Evolutionary conservation across 768 basidiomycete genomes (phyloP), one percentile per base, ranked within the genome.

Genomic region (Suillus subalutaceus): DNA sequence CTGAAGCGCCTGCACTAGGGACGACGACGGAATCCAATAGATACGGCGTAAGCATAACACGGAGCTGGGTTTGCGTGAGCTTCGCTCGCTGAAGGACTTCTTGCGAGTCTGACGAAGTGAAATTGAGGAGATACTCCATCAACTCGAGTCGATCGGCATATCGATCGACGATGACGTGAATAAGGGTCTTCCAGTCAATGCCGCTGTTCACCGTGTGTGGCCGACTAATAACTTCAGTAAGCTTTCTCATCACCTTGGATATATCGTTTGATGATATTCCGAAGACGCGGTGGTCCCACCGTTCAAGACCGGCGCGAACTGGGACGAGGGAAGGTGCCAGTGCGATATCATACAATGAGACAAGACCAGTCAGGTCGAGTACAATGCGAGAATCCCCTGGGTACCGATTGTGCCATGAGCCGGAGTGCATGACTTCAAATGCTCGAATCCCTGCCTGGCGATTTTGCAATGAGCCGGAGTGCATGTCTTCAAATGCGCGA

Each of bases 131-230:
- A 66, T 81, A 72, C 18, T 72, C 77, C 9, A 82, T 67, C 26
- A 79, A 66, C 62, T 84, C 80, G 13, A 86, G 73, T n/a, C 84
- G 72, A n/a, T 76, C 79, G 6, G 75, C 76, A 57, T 81, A 83
- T 9, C 83, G 80, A 52, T 84, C 77, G 5, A 77, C 72, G 32
- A 84, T 70, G 40, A 80, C 76, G 13, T 76, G 74, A 15, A 79
- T 68, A 40, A 83, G 71, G 4, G 76, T 74, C 37, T 70, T 69
- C 84, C 85, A 85, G 68, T 86, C 83, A 4, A 84, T 63, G 0
- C 75, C 77, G 62, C 79, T 82, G 1, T 65, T 64, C 5, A 41
- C 55, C 1, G 23, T 56, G 3, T 43, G 52, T 20, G 68, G 53
- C n/a, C 52, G 20, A 30, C 41, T 37, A 32, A 73, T 35, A 15